These are phyloP conservation scores for Russula virescens DNA, from an alignment of 768 basidiomycete species.

Conservation along the genomic window DNA sequence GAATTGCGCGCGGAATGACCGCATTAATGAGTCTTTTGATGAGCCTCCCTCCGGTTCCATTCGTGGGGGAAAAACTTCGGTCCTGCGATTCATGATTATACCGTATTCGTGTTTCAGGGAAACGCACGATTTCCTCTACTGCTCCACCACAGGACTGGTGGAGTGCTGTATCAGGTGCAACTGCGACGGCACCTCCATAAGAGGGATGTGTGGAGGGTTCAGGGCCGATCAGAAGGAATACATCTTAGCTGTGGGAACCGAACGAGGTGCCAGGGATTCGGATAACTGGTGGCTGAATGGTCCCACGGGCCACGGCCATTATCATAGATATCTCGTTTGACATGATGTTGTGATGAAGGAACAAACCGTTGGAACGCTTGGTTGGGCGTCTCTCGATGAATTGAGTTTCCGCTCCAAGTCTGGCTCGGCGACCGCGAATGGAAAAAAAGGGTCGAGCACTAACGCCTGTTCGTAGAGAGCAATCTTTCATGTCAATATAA, in stretches of 20 bases:
- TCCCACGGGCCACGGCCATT: slow-evolving; percentile 9
- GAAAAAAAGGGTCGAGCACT: background rate
- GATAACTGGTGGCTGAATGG: background rate
- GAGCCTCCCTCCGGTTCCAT: background rate
- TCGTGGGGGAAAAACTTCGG: background rate
- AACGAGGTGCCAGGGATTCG: background rate
- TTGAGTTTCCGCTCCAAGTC: background rate
- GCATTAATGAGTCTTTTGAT: background rate
- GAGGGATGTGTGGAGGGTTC: background rate
- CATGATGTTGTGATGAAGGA: slow-evolving; percentile 23
- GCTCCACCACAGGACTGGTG: too few relatives aligned
- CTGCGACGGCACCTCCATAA: background rate
- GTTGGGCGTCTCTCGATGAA: too few relatives aligned
- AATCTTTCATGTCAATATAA: background rate
- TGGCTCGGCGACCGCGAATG: background rate
- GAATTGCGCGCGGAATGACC: too few relatives aligned
- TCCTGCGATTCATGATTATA: background rate
- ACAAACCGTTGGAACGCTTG: slow-evolving; percentile 1
- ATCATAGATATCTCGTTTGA: slow-evolving; percentile 10
- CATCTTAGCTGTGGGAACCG: slow-evolving; percentile 14
- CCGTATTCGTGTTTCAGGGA: background rate
- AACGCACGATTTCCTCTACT: too few relatives aligned
- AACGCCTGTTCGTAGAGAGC: background rate
- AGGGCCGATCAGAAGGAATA: slow-evolving; percentile 10
- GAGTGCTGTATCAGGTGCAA: background rate